Conservation (phyloP, 2,329 filamentous ascomycete genomes). For the Colletotrichum siamense region DNA sequence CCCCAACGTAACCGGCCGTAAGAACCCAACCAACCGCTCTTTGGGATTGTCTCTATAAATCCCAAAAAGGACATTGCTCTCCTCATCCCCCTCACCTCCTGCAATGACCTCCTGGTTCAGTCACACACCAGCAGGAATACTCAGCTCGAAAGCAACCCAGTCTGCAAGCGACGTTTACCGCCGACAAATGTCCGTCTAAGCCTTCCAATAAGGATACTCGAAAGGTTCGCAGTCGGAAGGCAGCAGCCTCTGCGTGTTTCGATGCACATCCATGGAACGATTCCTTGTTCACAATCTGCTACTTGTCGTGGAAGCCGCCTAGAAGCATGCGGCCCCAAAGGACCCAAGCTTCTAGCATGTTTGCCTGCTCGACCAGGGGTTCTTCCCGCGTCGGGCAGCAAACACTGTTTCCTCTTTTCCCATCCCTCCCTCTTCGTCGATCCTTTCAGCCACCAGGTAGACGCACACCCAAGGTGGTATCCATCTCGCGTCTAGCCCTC, state of each 20-base stretch:
- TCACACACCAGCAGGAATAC: neutral
- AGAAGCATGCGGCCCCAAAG: neutral
- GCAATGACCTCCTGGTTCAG: neutral
- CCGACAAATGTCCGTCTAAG: neutral
- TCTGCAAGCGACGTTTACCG: neutral
- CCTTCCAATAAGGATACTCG: neutral
- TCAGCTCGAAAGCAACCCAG: neutral
- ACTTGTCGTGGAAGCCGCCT: neutral
- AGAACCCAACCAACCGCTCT: neutral
- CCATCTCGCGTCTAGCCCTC: neutral
- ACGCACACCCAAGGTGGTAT: neutral
- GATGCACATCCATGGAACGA: neutral
- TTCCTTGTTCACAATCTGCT: neutral
- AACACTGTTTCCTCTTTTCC: neutral
- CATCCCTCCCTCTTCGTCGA: neutral
- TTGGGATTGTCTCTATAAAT: neutral
- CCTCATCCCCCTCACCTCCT: neutral
- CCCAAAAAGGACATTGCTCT: neutral
- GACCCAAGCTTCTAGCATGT: neutral
- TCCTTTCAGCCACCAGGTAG: neutral
- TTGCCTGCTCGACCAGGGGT: neutral
- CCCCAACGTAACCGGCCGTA: neutral
- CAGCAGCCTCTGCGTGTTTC: neutral
- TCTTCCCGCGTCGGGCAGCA: neutral
- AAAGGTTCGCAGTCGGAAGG: neutral